A percentile compares a stretch with the other conserved stretches of the same genome.
These are phyloP conservation scores for Serendipita sp. DNA, from an alignment of 768 basidiomycete genomes.

Conservation along the genomic window DNA sequence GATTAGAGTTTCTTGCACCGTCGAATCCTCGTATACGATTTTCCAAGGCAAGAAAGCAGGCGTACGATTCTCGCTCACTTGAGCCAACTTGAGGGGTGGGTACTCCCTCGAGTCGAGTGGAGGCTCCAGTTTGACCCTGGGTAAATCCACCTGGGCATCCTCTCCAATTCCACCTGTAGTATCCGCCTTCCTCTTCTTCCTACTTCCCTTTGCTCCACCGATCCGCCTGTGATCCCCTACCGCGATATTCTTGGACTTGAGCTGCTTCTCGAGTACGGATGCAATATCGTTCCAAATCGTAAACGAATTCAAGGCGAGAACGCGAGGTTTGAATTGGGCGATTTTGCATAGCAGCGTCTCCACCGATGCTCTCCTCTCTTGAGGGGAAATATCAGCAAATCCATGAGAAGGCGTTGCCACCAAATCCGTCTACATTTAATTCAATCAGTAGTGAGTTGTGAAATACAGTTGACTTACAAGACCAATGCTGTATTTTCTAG, in stretches of 20 bases:
- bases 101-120: background rate
- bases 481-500: background rate
- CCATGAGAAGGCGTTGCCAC: background rate
- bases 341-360: background rate
- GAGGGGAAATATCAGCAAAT: background rate
- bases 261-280: background rate
- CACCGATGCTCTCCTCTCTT: background rate
- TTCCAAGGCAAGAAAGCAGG: background rate
- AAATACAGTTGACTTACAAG: background rate
- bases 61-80: background rate
- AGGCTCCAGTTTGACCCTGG: background rate
- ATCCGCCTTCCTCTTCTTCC: background rate
- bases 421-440: background rate
- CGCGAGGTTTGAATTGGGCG: background rate
- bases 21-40: background rate
- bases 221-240: too few relatives aligned
- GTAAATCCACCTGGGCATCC: background rate
- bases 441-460: background rate
- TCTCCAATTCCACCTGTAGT: background rate
- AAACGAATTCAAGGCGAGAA: constrained; percentile 1
- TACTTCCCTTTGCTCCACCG: too few relatives aligned
- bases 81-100: background rate
- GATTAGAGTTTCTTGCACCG: background rate
- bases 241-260: background rate
- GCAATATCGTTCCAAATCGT: constrained; percentile 3